Base-by-base conservation (phyloP, 805 yeast genomes). In the Ogataea glucozyma region DNA sequence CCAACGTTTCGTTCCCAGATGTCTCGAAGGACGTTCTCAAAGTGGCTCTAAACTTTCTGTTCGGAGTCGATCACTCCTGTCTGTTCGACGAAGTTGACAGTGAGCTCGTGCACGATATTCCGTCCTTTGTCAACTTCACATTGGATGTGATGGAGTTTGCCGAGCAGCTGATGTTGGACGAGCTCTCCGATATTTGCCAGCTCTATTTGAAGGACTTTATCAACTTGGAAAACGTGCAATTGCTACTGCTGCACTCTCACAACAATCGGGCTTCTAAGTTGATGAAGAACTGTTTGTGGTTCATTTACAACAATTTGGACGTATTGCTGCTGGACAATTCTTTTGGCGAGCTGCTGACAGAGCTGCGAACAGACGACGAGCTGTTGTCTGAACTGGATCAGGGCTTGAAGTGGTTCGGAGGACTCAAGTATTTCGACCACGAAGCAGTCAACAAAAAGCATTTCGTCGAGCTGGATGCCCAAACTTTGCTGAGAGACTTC, bases 251-350 rank as follows among this genome's bases (percentile, higher is more conserved):
- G 10, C 81, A 81, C 53, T 73, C 95, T 0, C 72, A 72, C 34
- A 53, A 64, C 14, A 64, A 73, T 35, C 61, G 72, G 16, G 85
- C 88, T 6, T 58, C 63, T 10, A 76, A 81, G 49, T 60, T 89
- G 26, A 70, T 79, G 46, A 70, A 72, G 38, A 75, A 78, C 41
- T 78, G 95, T 56, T 65, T 82, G 19, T 81, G 88, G 82, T 85
- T 76, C 51, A 69, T 87, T 10, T 79, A 76, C 50, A 72, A 76
- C 49, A 87, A 88, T 57, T 64, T 85, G 42, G 88, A 81, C 22
- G 56, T 78, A 3, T 54, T 86, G 12, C 64, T 88, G 24, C 74
- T 79, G 40, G 82, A 80, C 31, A 19, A 26, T 17, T 62, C 64
- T 1, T 68, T 70, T 41, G 46, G 60, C 1, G 63, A 65, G 7